Conservation (phyloP, 768 basidiomycete genomes). For the Tubosaeta sp. region DNA sequence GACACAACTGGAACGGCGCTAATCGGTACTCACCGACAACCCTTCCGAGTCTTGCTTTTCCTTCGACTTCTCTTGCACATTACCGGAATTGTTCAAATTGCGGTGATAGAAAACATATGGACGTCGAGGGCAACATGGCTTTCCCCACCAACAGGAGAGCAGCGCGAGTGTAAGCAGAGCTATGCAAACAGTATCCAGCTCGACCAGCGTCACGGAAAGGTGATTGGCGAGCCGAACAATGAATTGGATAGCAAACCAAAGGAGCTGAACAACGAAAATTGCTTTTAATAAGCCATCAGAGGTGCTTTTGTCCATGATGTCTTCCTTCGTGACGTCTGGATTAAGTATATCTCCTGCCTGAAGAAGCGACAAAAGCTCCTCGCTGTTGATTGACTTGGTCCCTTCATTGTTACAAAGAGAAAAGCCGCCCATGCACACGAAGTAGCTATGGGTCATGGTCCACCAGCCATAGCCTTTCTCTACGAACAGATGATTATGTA, state of each 20-base stretch:
- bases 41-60: neutral
- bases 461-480: neutral
- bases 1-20: too few species aligned
- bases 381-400: neutral
- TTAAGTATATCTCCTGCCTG: neutral
- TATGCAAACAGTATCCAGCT: constrained; percentile 1
- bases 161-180: neutral
- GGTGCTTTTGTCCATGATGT: neutral
- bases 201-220: neutral
- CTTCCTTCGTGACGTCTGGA: neutral
- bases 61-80: neutral
- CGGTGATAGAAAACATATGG: neutral
- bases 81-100: neutral
- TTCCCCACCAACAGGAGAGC: neutral
- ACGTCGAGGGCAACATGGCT: neutral
- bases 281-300: neutral
- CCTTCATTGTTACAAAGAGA: neutral
- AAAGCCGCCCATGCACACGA: neutral
- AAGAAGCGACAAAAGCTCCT: neutral
- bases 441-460: neutral
- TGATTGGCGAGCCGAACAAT: neutral
- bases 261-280: neutral
- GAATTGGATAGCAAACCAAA: neutral
- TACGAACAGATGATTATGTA: neutral
- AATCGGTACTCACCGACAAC: too few species aligned